Evolutionary conservation across 2,329 filamentous ascomycete species (phyloP), one percentile per base, ranked within the genome.

Genomic region (Sarocladium kiliense): DNA sequence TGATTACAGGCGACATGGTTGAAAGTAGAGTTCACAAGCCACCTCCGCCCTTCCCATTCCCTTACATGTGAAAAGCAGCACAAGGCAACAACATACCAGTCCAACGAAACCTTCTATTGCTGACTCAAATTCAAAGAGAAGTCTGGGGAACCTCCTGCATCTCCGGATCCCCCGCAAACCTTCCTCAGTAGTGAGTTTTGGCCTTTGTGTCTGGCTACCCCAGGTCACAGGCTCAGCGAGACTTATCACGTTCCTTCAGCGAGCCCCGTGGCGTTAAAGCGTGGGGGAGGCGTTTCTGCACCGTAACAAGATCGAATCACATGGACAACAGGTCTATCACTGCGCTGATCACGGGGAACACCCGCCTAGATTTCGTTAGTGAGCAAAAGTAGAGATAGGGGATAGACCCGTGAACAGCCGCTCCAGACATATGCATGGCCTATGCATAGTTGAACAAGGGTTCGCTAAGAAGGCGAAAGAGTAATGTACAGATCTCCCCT

Each of bases 261-360:
- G 36, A 32, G 12, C 36, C 30, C 16, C 30, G 16, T 34, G 30
- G 37, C n/a, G 41, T 9, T n/a, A 32, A 18, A 27, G 44, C 44
- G 44, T 47, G 44, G 44, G 44, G 36, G 36, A 39, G 36, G 36
- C 36, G n/a, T n/a, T n/a, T n/a, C n/a, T n/a, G n/a, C n/a, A n/a
- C n/a, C n/a, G 36, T 16, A 39, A 10, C 23, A 9, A 6, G 12
- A 32, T 47, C 25, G 6, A n/a, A 47, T 47, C 44, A 47, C 44
- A 27, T 47, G 44, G 21, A 47, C 44, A 6, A 16, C 7, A 27
- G 18, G 41, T 32, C 30, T 32, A 32, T 32, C 30, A 12, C 12
- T 32, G 30, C 47, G 47, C 47, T 19, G 47, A 51, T 51, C 47
- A 51, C 47, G 47, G 47, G 47, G 47, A 51, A 51, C 6, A 16